phyloP scores from a whole-genome alignment of 345 rosid genomes.

The Kandelia obovata region DNA sequence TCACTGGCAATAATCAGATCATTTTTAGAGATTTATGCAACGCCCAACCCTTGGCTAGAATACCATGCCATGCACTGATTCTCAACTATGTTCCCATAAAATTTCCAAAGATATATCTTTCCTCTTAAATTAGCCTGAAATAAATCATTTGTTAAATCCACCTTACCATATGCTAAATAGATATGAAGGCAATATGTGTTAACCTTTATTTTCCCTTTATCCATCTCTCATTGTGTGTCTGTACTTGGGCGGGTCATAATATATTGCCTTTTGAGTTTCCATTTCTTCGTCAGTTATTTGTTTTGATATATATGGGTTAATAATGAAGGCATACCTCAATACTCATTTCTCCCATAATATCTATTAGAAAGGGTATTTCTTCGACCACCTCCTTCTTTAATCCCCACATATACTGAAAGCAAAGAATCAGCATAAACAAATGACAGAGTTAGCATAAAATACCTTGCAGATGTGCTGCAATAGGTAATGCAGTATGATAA shows the following conservation, averaged over 20 bases:
- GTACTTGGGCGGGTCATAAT: too few species aligned
- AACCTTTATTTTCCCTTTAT: background rate
- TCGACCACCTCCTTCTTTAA: constrained; percentile 50
- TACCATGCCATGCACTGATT: background rate
- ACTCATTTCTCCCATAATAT: constrained; percentile 44
- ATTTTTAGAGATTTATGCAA: background rate
- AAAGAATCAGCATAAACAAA: constrained; percentile 10
- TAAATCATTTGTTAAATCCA: background rate
- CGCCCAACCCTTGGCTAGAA: background rate
- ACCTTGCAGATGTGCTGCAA: background rate
- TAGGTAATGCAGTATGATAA: background rate
- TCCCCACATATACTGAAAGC: constrained; percentile 54
- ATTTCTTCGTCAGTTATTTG: background rate
- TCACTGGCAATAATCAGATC: background rate
- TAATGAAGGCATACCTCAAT: constrained; percentile 45
- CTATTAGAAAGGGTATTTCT: constrained; percentile 55
- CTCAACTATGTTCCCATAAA: too few species aligned
- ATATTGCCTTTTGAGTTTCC: background rate
- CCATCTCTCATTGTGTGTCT: background rate
- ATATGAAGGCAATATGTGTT: background rate
- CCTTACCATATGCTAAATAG: background rate
- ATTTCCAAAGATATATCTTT: background rate
- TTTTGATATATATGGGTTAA: constrained; percentile 6
- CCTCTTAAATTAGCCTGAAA: too few species aligned
- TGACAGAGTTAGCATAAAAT: background rate